These are phyloP conservation scores for Mycena kentingensis DNA, from an alignment of 768 basidiomycete species.

Conservation along the genomic window DNA sequence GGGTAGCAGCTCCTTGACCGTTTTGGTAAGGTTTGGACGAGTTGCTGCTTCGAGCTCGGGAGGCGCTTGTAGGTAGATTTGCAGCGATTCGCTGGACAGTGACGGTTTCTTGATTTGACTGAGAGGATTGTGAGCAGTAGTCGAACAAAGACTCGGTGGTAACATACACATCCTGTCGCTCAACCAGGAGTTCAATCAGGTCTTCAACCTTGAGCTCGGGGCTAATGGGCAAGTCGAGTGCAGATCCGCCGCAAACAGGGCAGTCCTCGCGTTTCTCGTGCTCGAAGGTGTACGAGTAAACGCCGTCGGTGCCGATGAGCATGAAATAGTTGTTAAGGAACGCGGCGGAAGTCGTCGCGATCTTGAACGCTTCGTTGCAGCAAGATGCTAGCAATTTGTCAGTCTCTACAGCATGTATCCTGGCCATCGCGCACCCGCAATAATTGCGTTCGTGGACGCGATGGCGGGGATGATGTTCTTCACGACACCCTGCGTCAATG, in stretches of 20 bases:
- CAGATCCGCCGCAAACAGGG: slow-evolving; percentile 95
- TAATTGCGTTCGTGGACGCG: slow-evolving; percentile 97
- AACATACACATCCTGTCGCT: slow-evolving; percentile 88
- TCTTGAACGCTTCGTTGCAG: slow-evolving; percentile 99
- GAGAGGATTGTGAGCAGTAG: slow-evolving; percentile 3
- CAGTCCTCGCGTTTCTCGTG: slow-evolving; percentile 92
- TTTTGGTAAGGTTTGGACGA: slow-evolving; percentile 88
- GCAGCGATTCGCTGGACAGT: slow-evolving; percentile 70
- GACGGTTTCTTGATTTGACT: slow-evolving; percentile 99
- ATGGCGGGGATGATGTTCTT: slow-evolving; percentile 99
- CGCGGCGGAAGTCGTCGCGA: slow-evolving; percentile 92
- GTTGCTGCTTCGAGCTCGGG: slow-evolving; percentile 88
- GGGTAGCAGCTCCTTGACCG: slow-evolving; percentile 76
- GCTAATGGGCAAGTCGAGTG: slow-evolving; percentile 70
- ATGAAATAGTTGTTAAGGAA: slow-evolving; percentile 98
- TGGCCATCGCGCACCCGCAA: slow-evolving; percentile 65
- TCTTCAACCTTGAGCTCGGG: slow-evolving; percentile 79
- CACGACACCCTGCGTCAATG: slow-evolving; percentile 95
- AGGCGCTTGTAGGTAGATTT: slow-evolving; percentile 92
- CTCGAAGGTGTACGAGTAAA: slow-evolving; percentile 97
- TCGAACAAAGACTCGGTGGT: not conserved
- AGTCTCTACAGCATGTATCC: not conserved
- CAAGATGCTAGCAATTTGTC: slow-evolving; percentile 71
- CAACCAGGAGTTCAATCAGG: slow-evolving; percentile 84
- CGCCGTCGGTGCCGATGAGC: slow-evolving; percentile 94